Percentiles rank a stretch among this genome's conserved stretches.
Evolutionary conservation across 192 early-diverging fungal species (phyloP).

Genomic region (Backusella psychrophila): DNA sequence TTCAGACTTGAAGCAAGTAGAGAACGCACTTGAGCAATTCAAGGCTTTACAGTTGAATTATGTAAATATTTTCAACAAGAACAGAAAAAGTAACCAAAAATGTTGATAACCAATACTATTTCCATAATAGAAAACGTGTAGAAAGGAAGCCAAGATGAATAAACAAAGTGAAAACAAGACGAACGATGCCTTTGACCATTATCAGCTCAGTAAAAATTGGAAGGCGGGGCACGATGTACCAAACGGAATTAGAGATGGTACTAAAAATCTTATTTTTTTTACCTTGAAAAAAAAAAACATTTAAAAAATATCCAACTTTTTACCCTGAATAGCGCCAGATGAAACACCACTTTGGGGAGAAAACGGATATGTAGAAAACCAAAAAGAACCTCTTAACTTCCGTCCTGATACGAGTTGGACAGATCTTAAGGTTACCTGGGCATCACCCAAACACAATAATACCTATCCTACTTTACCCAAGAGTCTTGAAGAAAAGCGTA

Average conservation of each 20-base stretch:
- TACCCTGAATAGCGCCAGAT: not conserved
- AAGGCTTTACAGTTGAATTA: constrained; percentile 1
- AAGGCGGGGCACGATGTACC: not conserved
- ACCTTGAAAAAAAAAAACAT: no score
- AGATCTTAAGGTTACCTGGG: not conserved
- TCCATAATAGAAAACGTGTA: constrained; percentile 10
- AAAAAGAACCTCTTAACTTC: not conserved
- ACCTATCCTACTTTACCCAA: not conserved
- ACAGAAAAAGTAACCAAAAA: not conserved
- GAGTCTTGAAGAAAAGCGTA: not conserved
- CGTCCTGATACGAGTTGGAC: not conserved
- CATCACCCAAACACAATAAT: not conserved
- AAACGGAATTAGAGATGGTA: not conserved
- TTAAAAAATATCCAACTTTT: no score
- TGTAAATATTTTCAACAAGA: not conserved
- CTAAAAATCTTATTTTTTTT: not conserved
- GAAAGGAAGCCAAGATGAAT: not conserved
- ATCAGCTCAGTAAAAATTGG: not conserved
- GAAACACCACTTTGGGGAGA: not conserved
- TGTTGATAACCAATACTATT: not conserved
- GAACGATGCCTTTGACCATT: not conserved
- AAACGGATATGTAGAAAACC: not conserved
- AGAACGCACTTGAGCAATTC: constrained; percentile 10
- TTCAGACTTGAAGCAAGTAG: not conserved
- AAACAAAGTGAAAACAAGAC: not conserved